These are phyloP conservation scores for Curvularia sp. DNA, from an alignment of 2,329 filamentous ascomycete species.

Conservation along the genomic window DNA sequence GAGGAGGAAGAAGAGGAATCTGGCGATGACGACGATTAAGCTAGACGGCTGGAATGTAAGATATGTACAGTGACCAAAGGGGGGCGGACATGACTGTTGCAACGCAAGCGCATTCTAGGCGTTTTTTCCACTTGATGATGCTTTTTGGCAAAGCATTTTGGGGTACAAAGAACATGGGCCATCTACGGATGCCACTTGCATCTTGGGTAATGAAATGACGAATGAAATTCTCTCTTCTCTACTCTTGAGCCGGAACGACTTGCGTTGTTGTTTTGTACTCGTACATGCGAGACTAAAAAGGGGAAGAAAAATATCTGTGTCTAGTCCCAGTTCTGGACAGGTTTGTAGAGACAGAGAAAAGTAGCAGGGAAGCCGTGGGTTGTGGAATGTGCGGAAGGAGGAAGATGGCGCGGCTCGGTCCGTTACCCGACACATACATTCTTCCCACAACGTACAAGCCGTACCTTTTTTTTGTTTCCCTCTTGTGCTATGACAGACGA, in stretches of 20 bases:
- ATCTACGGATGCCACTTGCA: not conserved
- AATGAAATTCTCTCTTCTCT: conserved; percentile 7
- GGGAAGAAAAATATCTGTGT: too few relatives aligned
- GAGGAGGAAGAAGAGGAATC: conserved; percentile 57
- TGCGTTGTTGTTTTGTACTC: not conserved
- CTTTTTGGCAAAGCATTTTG: not conserved
- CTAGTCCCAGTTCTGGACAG: not conserved
- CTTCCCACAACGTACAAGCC: not conserved
- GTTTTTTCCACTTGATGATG: not conserved
- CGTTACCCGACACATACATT: not conserved
- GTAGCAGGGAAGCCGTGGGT: not conserved
- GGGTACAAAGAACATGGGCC: not conserved
- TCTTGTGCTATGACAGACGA: not conserved
- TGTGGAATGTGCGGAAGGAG: not conserved
- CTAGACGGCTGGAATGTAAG: conserved; percentile 6
- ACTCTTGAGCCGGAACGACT: too few relatives aligned
- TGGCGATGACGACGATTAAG: conserved; percentile 44
- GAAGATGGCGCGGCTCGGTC: not conserved
- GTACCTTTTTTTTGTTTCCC: not conserved
- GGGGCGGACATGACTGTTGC: not conserved
- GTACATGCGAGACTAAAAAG: not conserved
- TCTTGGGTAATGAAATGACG: conserved; percentile 6
- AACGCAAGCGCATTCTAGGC: conserved; percentile 11
- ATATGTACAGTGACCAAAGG: conserved; percentile 12
- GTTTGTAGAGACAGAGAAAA: not conserved